phyloP scores from a whole-genome alignment of 805 yeast species.

The Candida bentonensis region DNA sequence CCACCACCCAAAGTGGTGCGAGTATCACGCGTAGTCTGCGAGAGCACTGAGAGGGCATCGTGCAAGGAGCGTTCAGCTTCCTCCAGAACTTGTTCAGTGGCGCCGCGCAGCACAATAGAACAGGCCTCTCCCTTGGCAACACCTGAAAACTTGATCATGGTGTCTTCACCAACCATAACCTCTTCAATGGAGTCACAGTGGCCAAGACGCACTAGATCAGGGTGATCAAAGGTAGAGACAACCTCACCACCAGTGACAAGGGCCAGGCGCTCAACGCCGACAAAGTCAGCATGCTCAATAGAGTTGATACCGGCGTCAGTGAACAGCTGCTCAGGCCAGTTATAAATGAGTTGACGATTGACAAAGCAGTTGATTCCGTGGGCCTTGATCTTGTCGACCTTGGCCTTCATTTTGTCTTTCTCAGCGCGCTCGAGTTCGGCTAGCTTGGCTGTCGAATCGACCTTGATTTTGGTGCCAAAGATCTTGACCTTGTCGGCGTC shows the following conservation, averaged over 20 bases:
- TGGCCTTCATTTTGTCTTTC: constrained; percentile 78
- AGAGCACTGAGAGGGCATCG: constrained; percentile 88
- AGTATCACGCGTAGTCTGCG: constrained; percentile 88
- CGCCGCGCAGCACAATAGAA: constrained; percentile 90
- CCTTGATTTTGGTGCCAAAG: constrained; percentile 95
- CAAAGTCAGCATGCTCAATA: constrained; percentile 96
- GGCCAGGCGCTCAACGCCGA: constrained; percentile 93
- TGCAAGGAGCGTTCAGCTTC: constrained; percentile 96
- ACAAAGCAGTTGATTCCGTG: constrained; percentile 83
- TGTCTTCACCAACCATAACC: constrained; percentile 82
- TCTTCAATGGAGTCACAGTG: constrained; percentile 85
- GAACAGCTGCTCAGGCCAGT: constrained; percentile 93
- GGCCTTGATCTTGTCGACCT: constrained; percentile 77
- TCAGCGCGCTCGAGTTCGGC: constrained; percentile 93
- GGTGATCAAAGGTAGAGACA: constrained; percentile 87
- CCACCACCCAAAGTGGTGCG: constrained; percentile 93
- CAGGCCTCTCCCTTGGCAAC: constrained; percentile 93
- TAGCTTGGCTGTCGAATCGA: constrained; percentile 84
- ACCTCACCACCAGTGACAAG: constrained; percentile 97
- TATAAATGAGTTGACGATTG: constrained; percentile 92
- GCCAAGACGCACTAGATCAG: constrained; percentile 76
- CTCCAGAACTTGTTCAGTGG: constrained; percentile 90
- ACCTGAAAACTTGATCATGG: constrained; percentile 86
- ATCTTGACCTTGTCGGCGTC: constrained; percentile 97
- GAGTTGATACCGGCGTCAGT: constrained; percentile 79